A percentile compares a stretch with the other conserved stretches of the same genome.
Conservation (phyloP, 208 protist genomes). For the Novymonas esmeraldas region DNA sequence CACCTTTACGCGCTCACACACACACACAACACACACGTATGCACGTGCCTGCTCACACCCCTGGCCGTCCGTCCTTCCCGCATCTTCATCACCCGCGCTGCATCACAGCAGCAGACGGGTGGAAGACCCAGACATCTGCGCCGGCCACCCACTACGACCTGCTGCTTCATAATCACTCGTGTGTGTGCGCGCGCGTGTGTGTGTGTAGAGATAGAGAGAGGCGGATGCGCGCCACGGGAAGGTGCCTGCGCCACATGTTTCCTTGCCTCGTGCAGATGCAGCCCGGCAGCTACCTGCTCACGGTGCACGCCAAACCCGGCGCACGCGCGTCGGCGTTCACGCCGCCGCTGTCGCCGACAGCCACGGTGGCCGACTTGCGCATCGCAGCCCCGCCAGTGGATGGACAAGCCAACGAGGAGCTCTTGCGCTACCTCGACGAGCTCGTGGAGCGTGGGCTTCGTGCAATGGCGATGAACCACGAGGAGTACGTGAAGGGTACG, state of each 20-base stretch:
- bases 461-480: constrained; percentile 17
- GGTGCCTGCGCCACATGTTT: constrained; percentile 34
- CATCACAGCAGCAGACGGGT: too few species aligned
- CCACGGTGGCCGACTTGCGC: constrained; percentile 53
- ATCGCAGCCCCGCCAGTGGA: constrained; percentile 77
- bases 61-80: too few species aligned
- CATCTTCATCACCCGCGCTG: too few species aligned
- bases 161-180: too few species aligned
- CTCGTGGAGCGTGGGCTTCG: constrained; percentile 42
- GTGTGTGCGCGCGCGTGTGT: too few species aligned
- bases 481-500: constrained; percentile 27
- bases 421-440: constrained; percentile 66
- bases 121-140: too few species aligned
- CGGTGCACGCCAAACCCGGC: constrained; percentile 79
- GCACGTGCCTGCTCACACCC: too few species aligned
- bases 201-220: too few species aligned
- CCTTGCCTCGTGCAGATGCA: constrained; percentile 53
- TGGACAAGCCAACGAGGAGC: constrained; percentile 80
- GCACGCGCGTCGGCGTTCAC: constrained; percentile 52
- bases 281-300: constrained; percentile 50
- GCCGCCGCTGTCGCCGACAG: constrained; percentile 19
- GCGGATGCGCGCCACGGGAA: not conserved
- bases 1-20: too few species aligned
- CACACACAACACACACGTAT: too few species aligned
- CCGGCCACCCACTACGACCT: too few species aligned